Conservation (phyloP, 305 asterid species). For the Solanum chacoense region DNA sequence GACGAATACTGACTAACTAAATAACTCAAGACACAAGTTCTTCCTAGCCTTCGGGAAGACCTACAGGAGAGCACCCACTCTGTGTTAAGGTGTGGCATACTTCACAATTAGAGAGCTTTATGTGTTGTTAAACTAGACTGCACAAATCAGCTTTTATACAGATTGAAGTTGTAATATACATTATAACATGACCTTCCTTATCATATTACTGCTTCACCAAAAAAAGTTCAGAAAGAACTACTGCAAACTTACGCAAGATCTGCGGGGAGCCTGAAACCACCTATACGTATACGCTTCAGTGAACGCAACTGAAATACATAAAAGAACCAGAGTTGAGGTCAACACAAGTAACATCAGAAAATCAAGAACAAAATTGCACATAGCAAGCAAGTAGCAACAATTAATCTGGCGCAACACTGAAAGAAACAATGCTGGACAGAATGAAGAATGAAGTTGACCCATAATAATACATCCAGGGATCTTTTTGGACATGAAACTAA, state of each 20-base stretch:
- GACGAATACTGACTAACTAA: neutral
- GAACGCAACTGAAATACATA: conserved; percentile 59
- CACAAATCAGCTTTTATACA: neutral
- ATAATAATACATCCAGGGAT: neutral
- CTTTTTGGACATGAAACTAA: neutral
- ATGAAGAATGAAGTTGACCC: neutral
- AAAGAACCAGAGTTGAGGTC: conserved; percentile 2
- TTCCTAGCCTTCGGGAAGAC: neutral
- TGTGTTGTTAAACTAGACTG: neutral
- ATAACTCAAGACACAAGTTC: neutral
- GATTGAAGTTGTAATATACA: neutral
- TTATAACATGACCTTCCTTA: neutral
- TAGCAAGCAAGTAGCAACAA: neutral
- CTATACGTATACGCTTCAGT: conserved; percentile 81
- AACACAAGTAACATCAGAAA: neutral
- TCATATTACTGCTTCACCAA: neutral
- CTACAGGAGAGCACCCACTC: neutral
- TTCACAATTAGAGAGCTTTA: neutral
- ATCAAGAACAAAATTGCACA: neutral
- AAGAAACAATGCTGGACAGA: neutral
- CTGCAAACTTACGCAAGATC: conserved; percentile 68
- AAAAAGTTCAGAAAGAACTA: neutral
- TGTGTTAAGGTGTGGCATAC: neutral
- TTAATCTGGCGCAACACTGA: neutral
- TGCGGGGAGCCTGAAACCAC: conserved; percentile 85